Evolutionary conservation across 768 basidiomycete genomes (phyloP).

Genomic region (Favolaschia claudopus): DNA sequence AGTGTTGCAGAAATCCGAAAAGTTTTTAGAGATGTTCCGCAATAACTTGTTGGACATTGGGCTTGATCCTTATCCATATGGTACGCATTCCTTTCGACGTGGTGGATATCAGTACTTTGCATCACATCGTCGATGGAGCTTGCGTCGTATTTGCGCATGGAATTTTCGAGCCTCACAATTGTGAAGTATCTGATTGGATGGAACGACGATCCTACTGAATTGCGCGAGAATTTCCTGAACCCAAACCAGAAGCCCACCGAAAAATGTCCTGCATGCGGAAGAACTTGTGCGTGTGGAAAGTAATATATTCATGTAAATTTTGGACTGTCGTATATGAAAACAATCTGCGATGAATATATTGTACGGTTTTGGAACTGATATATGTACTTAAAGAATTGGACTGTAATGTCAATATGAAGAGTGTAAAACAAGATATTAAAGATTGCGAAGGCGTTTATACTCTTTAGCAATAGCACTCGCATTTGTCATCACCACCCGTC

Average conservation of each 20-base stretch:
- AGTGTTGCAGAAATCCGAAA: constrained; percentile 39
- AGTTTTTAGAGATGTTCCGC: constrained; percentile 46
- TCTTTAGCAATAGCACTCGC: constrained; percentile 19
- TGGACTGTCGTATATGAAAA: too few species aligned
- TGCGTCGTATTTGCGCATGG: constrained; percentile 46
- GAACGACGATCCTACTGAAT: constrained; percentile 44
- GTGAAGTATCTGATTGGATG: constrained; percentile 51
- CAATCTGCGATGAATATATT: too few species aligned
- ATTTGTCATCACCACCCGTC: constrained; percentile 21
- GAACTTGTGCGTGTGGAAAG: constrained; percentile 37
- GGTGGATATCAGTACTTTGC: constrained; percentile 51
- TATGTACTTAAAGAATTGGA: background rate
- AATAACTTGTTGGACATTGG: constrained; percentile 50
- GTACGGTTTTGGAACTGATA: too few species aligned
- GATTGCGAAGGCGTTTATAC: constrained; percentile 5
- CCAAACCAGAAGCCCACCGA: constrained; percentile 31
- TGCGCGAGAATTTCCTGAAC: constrained; percentile 46
- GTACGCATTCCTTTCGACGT: constrained; percentile 50
- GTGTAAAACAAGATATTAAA: too few species aligned
- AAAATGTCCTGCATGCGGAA: constrained; percentile 38
- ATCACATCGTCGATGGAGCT: constrained; percentile 40
- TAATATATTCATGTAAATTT: background rate
- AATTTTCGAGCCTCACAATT: constrained; percentile 48
- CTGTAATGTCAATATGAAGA: constrained; percentile 2
- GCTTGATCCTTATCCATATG: constrained; percentile 45